phyloP scores from a whole-genome alignment of 2,329 filamentous ascomycete genomes.

The Scedosporium boydii region DNA sequence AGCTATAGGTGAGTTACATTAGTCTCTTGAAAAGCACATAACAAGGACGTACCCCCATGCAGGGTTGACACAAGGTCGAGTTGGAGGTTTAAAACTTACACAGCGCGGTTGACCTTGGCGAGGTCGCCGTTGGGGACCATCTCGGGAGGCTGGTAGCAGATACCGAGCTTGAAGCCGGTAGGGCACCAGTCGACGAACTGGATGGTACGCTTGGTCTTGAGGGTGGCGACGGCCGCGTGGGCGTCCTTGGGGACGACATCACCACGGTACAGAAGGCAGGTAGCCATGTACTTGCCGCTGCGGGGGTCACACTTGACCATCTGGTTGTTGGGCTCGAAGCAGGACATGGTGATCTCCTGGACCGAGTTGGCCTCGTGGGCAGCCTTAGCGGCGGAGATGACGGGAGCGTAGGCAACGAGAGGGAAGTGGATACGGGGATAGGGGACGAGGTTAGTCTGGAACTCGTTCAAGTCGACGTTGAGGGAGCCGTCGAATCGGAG shows the following conservation, averaged over 20 bases:
- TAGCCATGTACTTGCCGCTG: conserved; percentile 99
- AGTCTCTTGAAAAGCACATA: conserved; percentile 10
- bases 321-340: conserved; percentile 99
- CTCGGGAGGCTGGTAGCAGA: conserved; percentile 98
- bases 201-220: conserved; percentile 99
- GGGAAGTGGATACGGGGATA: conserved; percentile 99
- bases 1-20: conserved; percentile 38
- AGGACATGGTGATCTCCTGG: conserved; percentile 96
- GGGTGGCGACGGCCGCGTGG: conserved; percentile 81
- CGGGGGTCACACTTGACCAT: conserved; percentile 99
- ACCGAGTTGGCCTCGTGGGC: conserved; percentile 97
- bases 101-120: conserved; percentile 95
- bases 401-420: conserved; percentile 89
- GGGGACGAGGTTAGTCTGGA: conserved; percentile 99
- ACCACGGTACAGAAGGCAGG: conserved; percentile 94
- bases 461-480: conserved; percentile 99
- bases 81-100: conserved; percentile 51
- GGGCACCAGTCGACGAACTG: conserved; percentile 99
- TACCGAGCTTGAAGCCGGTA: conserved; percentile 99
- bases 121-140: conserved; percentile 95
- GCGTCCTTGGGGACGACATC: conserved; percentile 96
- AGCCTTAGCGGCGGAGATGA: conserved; percentile 91
- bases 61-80: background rate
- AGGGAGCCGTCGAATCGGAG: conserved; percentile 97
- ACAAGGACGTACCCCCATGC: background rate